Evolutionary conservation across 352 stramenopile species (phyloP).

Genomic region (Phytophthora fragariae): DNA sequence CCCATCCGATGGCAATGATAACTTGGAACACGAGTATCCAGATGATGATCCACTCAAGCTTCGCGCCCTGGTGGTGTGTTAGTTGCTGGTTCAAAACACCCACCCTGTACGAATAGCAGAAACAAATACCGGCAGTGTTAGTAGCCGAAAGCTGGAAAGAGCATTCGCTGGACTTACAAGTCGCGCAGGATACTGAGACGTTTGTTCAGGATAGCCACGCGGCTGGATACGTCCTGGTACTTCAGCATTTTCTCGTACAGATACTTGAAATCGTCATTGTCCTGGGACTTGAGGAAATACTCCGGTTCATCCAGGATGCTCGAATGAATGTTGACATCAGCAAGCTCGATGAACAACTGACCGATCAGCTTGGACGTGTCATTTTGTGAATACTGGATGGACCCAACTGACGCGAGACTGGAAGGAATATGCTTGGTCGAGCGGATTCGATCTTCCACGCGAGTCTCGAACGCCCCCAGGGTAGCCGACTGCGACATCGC

Average conservation of each 20-base stretch:
- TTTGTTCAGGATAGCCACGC: slow-evolving; percentile 94
- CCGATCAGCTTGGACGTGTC: slow-evolving; percentile 94
- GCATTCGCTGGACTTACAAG: slow-evolving; percentile 56
- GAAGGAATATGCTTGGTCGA: slow-evolving; percentile 89
- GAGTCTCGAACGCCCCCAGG: slow-evolving; percentile 92
- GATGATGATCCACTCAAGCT: slow-evolving; percentile 95
- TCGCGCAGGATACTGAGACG: slow-evolving; percentile 93
- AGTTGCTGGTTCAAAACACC: slow-evolving; percentile 93
- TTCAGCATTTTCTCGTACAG: slow-evolving; percentile 91
- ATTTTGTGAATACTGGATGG: slow-evolving; percentile 89
- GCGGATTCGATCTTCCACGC: slow-evolving; percentile 84
- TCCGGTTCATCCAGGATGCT: slow-evolving; percentile 94
- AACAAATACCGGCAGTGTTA: slow-evolving; percentile 11
- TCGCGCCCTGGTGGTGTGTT: slow-evolving; percentile 84
- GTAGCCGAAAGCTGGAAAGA: not conserved
- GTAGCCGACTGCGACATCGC: slow-evolving; percentile 93
- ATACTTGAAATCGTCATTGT: slow-evolving; percentile 92
- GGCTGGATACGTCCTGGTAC: slow-evolving; percentile 93
- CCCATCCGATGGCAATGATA: slow-evolving; percentile 83
- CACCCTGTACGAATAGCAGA: slow-evolving; percentile 56
- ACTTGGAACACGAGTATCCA: slow-evolving; percentile 92
- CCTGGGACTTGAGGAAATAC: slow-evolving; percentile 84
- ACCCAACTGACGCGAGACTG: slow-evolving; percentile 84
- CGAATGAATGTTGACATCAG: slow-evolving; percentile 94
- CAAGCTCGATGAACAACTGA: slow-evolving; percentile 87